Conservation (phyloP, 1,284 basidiomycete genomes). For the Coniophora puteana region DNA sequence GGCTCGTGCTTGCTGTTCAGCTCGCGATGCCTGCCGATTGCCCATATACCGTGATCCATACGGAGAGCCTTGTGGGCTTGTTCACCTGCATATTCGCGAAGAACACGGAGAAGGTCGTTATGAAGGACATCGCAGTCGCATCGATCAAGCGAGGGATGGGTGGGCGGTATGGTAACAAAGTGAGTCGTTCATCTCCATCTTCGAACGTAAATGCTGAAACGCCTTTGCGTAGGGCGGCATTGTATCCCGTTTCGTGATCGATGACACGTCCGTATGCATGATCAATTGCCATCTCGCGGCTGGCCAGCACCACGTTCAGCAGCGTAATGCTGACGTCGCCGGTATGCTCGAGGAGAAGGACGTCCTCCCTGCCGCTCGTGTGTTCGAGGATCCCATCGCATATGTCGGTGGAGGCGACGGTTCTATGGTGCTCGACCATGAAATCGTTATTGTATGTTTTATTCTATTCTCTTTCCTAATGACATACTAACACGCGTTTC, state of each 20-base stretch:
- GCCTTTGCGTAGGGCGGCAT: slow-evolving; percentile 72
- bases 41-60: slow-evolving; percentile 77
- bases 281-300: slow-evolving; percentile 97
- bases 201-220: slow-evolving; percentile 1
- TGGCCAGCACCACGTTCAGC: slow-evolving; percentile 79
- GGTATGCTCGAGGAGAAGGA: slow-evolving; percentile 81
- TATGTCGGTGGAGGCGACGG: slow-evolving; percentile 93
- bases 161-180: slow-evolving; percentile 94
- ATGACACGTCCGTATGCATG: slow-evolving; percentile 91
- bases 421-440: slow-evolving; percentile 92
- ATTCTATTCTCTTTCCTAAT: slow-evolving; percentile 6
- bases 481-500: background rate
- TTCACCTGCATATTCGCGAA: slow-evolving; percentile 89
- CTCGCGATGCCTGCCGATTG: slow-evolving; percentile 63
- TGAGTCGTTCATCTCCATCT: slow-evolving; percentile 26
- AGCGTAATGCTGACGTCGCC: slow-evolving; percentile 84
- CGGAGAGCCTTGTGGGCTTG: slow-evolving; percentile 88
- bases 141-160: slow-evolving; percentile 91
- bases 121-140: slow-evolving; percentile 74
- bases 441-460: slow-evolving; percentile 83
- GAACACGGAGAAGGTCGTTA: slow-evolving; percentile 47
- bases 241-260: slow-evolving; percentile 83
- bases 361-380: slow-evolving; percentile 52
- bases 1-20: slow-evolving; percentile 69
- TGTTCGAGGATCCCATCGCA: slow-evolving; percentile 49